Conservation (phyloP, 305 asterid genomes). For the Solanum hybrid region DNA sequence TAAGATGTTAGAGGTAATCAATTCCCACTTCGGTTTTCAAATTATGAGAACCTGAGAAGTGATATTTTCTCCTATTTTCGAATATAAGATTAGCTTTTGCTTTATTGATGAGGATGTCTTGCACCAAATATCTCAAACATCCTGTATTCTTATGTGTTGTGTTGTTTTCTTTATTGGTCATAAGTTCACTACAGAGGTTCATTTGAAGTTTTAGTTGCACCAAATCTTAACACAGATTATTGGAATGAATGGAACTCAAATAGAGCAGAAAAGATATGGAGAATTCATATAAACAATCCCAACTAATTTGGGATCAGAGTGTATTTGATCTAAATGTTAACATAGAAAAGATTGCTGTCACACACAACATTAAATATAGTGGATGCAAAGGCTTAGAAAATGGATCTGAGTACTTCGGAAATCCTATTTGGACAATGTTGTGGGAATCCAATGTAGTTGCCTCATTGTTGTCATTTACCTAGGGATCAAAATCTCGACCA, state of each 20-base stretch:
- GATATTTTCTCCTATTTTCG: not conserved
- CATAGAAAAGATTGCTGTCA: not conserved
- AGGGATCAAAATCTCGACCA: not conserved
- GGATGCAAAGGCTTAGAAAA: not conserved
- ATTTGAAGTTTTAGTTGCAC: not conserved
- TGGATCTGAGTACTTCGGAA: not conserved
- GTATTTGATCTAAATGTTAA: not conserved
- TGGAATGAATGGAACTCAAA: not conserved
- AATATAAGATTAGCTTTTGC: not conserved
- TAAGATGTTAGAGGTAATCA: slow-evolving; percentile 61
- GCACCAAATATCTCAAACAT: not conserved
- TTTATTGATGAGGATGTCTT: not conserved
- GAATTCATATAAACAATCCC: not conserved
- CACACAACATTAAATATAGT: not conserved
- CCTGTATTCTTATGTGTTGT: not conserved
- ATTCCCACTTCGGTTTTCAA: not conserved
- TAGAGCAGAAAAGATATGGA: not conserved
- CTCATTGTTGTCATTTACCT: not conserved
- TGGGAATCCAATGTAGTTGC: not conserved
- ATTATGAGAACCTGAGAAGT: not conserved
- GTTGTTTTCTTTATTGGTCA: not conserved
- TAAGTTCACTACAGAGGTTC: not conserved
- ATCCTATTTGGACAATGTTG: not conserved
- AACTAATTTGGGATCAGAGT: not conserved
- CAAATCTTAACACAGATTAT: not conserved